A percentile compares a stretch with the other conserved stretches of the same genome.
Conservation (phyloP, 257 asterid genomes). For the Plantago major region DNA sequence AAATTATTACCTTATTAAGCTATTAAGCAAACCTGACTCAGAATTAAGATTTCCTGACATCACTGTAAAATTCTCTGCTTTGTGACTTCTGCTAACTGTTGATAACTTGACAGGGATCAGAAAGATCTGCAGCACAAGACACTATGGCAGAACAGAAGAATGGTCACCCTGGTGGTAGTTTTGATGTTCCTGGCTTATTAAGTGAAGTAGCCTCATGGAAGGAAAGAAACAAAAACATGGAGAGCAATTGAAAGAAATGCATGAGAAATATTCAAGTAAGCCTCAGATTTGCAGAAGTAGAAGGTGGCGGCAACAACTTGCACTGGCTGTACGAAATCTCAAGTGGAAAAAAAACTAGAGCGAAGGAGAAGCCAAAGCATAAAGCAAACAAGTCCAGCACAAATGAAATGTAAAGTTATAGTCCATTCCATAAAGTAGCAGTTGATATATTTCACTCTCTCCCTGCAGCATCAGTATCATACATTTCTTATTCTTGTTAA, state of each 20-base stretch:
- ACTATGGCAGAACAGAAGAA: slow-evolving; percentile 16
- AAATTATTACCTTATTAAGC: no score
- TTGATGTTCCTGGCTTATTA: slow-evolving; percentile 41
- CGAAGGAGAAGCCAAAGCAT: slow-evolving; percentile 17
- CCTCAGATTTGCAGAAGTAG: slow-evolving; percentile 95
- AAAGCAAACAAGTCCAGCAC: slow-evolving; percentile 20
- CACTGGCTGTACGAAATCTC: slow-evolving; percentile 77
- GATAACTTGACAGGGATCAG: background rate
- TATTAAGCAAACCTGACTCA: background rate
- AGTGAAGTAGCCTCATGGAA: slow-evolving; percentile 54
- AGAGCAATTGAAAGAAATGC: slow-evolving; percentile 71
- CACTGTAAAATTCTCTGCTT: background rate
- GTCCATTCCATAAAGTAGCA: slow-evolving; percentile 16
- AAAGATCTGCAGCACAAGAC: slow-evolving; percentile 5
- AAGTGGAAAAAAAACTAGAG: slow-evolving; percentile 58
- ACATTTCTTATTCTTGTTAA: slow-evolving; percentile 16
- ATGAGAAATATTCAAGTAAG: slow-evolving; percentile 86
- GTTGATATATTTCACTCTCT: slow-evolving; percentile 20
- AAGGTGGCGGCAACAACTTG: slow-evolving; percentile 97
- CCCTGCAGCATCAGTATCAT: slow-evolving; percentile 20
- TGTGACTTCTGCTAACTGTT: background rate
- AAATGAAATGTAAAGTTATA: slow-evolving; percentile 33
- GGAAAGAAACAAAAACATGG: slow-evolving; percentile 71
- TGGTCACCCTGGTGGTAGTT: slow-evolving; percentile 28
- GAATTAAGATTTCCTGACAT: background rate